Percentiles rank a stretch among this genome's conserved stretches.
Evolutionary conservation across 2,329 filamentous ascomycete genomes (phyloP).

Genomic region (Pleoardoris graminearum): DNA sequence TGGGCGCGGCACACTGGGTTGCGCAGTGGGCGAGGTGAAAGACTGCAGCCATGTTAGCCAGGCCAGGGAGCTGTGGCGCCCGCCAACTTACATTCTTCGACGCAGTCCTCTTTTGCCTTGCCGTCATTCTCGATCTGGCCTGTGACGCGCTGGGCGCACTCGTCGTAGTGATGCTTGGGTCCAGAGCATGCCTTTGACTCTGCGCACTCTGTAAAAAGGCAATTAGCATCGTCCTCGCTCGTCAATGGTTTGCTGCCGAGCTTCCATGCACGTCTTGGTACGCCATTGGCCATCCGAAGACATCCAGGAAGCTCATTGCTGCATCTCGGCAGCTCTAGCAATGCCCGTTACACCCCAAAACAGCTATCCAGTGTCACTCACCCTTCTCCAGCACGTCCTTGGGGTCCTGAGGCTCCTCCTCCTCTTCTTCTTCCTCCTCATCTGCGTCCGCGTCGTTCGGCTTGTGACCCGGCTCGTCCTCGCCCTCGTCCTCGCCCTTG

Average conservation of each 20-base stretch:
- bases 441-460: conserved; percentile 58
- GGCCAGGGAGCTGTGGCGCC: neutral
- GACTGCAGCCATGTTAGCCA: conserved; percentile 60
- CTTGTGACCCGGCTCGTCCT: conserved; percentile 53
- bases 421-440: conserved; percentile 81
- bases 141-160: conserved; percentile 94
- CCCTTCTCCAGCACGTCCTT: conserved; percentile 91
- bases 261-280: neutral
- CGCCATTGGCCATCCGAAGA: conserved; percentile 14
- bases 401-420: conserved; percentile 69
- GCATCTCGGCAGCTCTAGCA: neutral
- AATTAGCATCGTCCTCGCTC: conserved; percentile 21
- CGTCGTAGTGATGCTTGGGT: conserved; percentile 96
- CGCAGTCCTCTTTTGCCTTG: conserved; percentile 89
- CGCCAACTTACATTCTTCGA: conserved; percentile 89
- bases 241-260: conserved; percentile 2
- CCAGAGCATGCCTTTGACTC: conserved; percentile 82
- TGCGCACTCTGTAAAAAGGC: conserved; percentile 72
- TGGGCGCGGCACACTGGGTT: conserved; percentile 87
- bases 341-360: neutral
- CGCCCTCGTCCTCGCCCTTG: conserved; percentile 47
- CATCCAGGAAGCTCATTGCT: conserved; percentile 2
- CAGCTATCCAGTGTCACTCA: conserved; percentile 56
- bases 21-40: conserved; percentile 99
- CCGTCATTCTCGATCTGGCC: conserved; percentile 68